A percentile compares a stretch with the other conserved stretches of the same genome.
Evolutionary conservation across 805 yeast genomes (phyloP).

Genomic region (Saturnispora dispora): DNA sequence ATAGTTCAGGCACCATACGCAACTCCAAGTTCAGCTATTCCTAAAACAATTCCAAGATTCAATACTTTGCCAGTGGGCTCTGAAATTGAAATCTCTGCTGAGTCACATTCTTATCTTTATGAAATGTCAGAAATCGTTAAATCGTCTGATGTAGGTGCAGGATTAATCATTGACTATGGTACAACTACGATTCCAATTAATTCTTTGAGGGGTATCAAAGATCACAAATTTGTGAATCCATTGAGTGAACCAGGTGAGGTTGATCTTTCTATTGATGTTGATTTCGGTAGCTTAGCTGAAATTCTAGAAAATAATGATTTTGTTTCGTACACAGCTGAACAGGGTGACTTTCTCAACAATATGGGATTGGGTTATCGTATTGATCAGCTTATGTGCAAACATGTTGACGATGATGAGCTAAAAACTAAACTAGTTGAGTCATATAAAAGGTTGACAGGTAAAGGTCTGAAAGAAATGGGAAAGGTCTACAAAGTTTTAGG

Average conservation of each 20-base stretch:
- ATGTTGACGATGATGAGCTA: conserved; percentile 33
- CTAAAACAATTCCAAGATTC: conserved; percentile 42
- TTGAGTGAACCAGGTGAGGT: conserved; percentile 69
- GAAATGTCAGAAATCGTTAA: conserved; percentile 37
- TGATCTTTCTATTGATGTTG: conserved; percentile 79
- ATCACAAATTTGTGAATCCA: conserved; percentile 69
- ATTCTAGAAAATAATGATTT: conserved; percentile 24
- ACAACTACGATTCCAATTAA: conserved; percentile 57
- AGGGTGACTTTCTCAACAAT: conserved; percentile 70
- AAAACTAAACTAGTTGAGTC: conserved; percentile 46
- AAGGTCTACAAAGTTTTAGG: conserved; percentile 65
- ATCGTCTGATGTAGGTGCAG: conserved; percentile 44
- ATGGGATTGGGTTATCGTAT: conserved; percentile 70
- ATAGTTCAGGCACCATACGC: conserved; percentile 48
- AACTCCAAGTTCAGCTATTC: conserved; percentile 55
- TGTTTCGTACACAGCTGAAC: conserved; percentile 33
- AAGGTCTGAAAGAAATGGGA: conserved; percentile 63
- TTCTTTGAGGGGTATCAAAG: conserved; percentile 62
- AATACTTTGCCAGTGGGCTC: conserved; percentile 45
- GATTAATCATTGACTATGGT: conserved; percentile 73
- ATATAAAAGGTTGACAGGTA: conserved; percentile 55
- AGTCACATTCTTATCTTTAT: conserved; percentile 48
- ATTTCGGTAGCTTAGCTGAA: conserved; percentile 49
- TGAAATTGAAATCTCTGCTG: conserved; percentile 67
- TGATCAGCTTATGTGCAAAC: conserved; percentile 39